phyloP scores from a whole-genome alignment of 192 early-diverging fungal species.

The Entomortierella lignicola region DNA sequence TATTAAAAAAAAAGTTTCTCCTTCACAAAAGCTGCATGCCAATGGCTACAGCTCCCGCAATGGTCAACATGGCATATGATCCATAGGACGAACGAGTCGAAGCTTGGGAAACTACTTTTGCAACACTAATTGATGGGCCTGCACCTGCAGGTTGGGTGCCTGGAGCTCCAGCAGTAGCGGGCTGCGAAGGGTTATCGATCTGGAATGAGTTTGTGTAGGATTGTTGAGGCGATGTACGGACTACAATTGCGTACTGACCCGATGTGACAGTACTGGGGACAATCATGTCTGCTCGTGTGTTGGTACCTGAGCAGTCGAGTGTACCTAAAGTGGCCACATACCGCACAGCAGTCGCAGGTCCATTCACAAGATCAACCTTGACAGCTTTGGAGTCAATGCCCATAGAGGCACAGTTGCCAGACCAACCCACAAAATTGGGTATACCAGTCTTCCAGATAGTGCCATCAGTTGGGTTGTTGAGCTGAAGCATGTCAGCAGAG shows the following conservation, averaged over 20 bases:
- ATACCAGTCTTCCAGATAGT: constrained; percentile 41
- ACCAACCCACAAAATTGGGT: constrained; percentile 51
- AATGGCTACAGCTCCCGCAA: constrained; percentile 15
- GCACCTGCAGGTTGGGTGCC: not conserved
- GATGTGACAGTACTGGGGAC: constrained; percentile 36
- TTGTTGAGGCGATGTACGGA: constrained; percentile 43
- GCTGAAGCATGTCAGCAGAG: constrained; percentile 48
- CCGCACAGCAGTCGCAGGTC: constrained; percentile 40
- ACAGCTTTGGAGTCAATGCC: constrained; percentile 40
- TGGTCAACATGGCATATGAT: constrained; percentile 22
- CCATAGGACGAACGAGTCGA: not conserved
- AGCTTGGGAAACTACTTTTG: not conserved
- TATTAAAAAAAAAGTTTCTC: too few relatives aligned
- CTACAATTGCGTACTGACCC: constrained; percentile 43
- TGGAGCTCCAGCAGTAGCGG: not conserved
- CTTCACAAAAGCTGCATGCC: constrained; percentile 18
- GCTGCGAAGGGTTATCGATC: constrained; percentile 36
- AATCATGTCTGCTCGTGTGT: constrained; percentile 50
- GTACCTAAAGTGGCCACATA: constrained; percentile 44
- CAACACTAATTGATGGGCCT: not conserved
- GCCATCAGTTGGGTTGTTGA: constrained; percentile 50
- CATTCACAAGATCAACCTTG: constrained; percentile 54
- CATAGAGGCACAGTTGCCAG: constrained; percentile 52
- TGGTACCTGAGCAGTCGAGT: constrained; percentile 43
- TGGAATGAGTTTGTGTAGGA: constrained; percentile 49